Evolutionary conservation across 169 alveolate species (phyloP).

Genomic region (Amoebophrya sp.): DNA sequence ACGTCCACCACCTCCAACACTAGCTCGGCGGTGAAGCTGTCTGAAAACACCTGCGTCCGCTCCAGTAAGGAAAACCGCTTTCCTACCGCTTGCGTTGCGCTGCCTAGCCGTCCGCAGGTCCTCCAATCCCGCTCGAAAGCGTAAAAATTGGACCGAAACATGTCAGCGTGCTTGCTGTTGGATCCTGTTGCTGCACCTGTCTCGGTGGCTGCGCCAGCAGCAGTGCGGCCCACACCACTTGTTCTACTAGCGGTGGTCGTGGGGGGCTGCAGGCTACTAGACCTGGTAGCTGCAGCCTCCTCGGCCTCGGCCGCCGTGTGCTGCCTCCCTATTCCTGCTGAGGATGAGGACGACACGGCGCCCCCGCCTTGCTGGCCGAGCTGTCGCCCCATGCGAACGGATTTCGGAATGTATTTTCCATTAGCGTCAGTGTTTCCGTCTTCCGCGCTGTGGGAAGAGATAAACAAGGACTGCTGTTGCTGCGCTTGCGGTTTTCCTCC

Average conservation of each 20-base stretch:
- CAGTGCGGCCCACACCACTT: too few relatives aligned
- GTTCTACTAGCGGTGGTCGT: too few relatives aligned
- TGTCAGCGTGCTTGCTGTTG: too few relatives aligned
- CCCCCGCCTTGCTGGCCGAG: too few relatives aligned
- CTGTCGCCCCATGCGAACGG: not conserved
- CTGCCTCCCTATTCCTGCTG: too few relatives aligned
- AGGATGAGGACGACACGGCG: too few relatives aligned
- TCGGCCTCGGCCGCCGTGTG: too few relatives aligned
- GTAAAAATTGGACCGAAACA: not conserved
- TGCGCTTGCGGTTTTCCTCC: not conserved
- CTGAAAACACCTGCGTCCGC: not conserved
- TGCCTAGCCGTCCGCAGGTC: not conserved
- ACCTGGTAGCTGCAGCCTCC: too few relatives aligned
- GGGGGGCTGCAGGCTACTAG: too few relatives aligned
- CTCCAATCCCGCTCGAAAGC: not conserved
- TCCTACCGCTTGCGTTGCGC: not conserved
- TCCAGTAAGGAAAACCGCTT: not conserved
- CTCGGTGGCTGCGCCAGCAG: too few relatives aligned
- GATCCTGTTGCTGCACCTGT: too few relatives aligned
- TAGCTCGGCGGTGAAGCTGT: not conserved
- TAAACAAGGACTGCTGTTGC: not conserved
- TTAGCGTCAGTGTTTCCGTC: not conserved
- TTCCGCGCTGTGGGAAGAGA: not conserved
- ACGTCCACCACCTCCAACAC: not conserved
- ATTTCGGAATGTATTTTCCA: not conserved